These are phyloP conservation scores for Puccinia horiana DNA, from an alignment of 1,284 basidiomycete genomes.

Conservation along the genomic window DNA sequence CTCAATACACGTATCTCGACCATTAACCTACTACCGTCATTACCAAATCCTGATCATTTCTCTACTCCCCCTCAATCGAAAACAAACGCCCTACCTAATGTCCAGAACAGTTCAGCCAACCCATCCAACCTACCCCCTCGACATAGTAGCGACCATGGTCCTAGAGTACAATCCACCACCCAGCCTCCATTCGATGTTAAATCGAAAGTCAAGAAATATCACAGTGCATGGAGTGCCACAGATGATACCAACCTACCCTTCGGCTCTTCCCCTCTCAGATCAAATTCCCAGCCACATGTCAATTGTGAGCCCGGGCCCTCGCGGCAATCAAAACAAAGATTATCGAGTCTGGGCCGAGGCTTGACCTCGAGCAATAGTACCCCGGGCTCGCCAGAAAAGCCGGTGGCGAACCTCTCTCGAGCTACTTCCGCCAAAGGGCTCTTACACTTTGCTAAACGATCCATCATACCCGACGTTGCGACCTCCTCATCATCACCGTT, in stretches of 20 bases:
- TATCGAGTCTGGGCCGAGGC: neutral
- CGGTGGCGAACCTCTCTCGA: neutral
- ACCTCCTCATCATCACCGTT: neutral
- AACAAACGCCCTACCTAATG: neutral
- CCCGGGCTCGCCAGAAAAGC: neutral
- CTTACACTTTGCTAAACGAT: constrained; percentile 14
- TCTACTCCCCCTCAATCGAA: constrained; percentile 6
- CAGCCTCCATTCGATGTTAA: neutral
- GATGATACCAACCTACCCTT: neutral
- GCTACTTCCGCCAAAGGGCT: constrained; percentile 10
- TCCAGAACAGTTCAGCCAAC: neutral
- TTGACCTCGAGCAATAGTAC: neutral
- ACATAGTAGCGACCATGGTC: neutral
- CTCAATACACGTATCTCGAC: neutral
- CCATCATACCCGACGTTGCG: neutral
- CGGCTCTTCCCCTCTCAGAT: neutral
- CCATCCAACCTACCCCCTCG: neutral
- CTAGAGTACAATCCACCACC: neutral
- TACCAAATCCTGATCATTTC: neutral
- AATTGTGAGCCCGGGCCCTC: too few species aligned
- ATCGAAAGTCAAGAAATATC: constrained; percentile 7
- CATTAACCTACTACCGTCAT: neutral
- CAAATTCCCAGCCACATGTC: neutral
- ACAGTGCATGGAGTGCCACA: constrained; percentile 9
- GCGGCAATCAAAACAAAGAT: neutral